Base-by-base conservation (phyloP, 768 basidiomycete species). In the Fistulinella prunicolor region DNA sequence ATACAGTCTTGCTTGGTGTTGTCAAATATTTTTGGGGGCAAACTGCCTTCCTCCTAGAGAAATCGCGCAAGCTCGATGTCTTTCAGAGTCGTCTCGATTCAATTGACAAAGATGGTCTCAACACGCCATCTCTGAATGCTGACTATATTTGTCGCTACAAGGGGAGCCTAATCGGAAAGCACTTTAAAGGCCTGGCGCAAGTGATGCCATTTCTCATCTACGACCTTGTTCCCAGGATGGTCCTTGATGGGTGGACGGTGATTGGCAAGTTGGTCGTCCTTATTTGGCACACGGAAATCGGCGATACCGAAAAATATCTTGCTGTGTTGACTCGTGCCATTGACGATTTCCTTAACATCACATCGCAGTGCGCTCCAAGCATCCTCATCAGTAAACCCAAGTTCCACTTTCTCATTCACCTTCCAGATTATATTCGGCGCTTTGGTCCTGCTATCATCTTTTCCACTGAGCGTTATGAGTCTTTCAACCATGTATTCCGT, bases 251-350 rank as follows among this genome's bases (percentile, higher is more conserved):
- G 0, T 70, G 64, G 26, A 68, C 66, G 14, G 63, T 68, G 0
- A 57, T 71, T 17, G 71, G 69, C 2, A 65, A 68, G n/a, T 61
- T 77, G 1, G 42, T 60, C 0, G 69, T 72, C 0, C 55, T 74
- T 1, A 49, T 77, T 2, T 78, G 77, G 75, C 51, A 72, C 23
- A 63, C 68, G 0, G 62, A 70, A 50, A 75, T 76, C 19, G 32
- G 41, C 2, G 54, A 75, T 42, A 51, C 65, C 29, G 56, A 69
- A 13, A 47, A 61, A 20, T 77, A 75, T 53, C 23, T 69, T 12
- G 66, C 35, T 4, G 17, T 10, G 5, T 19, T 36, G 17, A 36
- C 10, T 4, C 17, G 35, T 19, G 17, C 35, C 3, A 36, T 36
- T 13, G 6, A 36, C 5, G 35, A 36, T 10, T 36, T 36, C 13